Conservation (phyloP, 768 basidiomycete species). For the Panellus pusillus region DNA sequence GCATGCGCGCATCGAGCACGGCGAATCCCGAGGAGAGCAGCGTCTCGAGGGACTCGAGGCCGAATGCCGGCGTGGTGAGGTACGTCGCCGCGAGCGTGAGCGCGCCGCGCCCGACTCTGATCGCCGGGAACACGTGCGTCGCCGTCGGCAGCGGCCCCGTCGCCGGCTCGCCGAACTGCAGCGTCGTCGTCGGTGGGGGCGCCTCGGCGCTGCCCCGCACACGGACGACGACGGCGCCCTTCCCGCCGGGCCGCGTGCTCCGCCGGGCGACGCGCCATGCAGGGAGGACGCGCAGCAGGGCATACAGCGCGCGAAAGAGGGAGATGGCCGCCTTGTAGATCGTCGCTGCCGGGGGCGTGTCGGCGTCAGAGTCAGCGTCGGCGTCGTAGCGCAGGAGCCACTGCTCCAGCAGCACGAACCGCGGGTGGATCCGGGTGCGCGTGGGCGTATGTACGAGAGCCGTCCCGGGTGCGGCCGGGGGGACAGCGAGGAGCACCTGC, state of each 20-base stretch:
- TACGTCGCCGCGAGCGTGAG: constrained; percentile 65
- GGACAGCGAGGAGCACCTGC: constrained; percentile 69
- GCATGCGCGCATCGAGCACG: constrained; percentile 52
- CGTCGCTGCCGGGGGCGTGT: constrained; percentile 61
- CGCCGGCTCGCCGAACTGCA: constrained; percentile 42
- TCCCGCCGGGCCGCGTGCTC: neutral
- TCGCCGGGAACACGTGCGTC: constrained; percentile 60
- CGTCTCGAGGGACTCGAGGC: constrained; percentile 75
- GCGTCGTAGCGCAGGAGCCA: constrained; percentile 50
- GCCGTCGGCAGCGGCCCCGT: constrained; percentile 44
- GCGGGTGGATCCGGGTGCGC: constrained; percentile 63
- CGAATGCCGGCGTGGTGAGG: constrained; percentile 66
- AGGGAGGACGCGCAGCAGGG: constrained; percentile 70
- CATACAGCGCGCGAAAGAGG: constrained; percentile 76
- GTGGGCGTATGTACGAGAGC: constrained; percentile 70
- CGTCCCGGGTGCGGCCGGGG: constrained; percentile 64
- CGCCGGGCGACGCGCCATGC: constrained; percentile 44
- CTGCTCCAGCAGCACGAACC: constrained; percentile 70
- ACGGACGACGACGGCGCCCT: constrained; percentile 19
- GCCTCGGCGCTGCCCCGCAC: neutral
- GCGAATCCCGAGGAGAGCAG: constrained; percentile 73
- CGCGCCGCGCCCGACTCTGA: constrained; percentile 64
- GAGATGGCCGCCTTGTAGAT: constrained; percentile 87
- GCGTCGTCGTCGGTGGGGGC: constrained; percentile 19
- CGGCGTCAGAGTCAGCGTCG: constrained; percentile 31